Conservation (phyloP, 2,329 filamentous ascomycete genomes). For the Clarireedia paspali region DNA sequence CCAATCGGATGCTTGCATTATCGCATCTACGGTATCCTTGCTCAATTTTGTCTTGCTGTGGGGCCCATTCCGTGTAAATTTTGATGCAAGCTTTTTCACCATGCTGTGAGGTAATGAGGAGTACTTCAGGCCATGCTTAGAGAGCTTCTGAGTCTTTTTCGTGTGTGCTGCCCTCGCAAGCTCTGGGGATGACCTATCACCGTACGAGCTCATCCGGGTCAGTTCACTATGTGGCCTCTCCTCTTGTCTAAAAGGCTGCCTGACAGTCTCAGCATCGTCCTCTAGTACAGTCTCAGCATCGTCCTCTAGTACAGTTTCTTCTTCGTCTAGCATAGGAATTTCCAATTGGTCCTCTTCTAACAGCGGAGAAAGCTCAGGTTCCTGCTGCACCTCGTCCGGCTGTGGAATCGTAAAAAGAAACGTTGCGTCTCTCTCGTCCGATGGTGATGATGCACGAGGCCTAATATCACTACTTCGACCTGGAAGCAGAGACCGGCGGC, state of each 20-base stretch:
- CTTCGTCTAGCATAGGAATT: neutral
- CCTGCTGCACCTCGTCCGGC: slow-evolving; percentile 13
- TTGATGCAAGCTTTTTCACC: slow-evolving; percentile 66
- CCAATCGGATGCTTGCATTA: slow-evolving; percentile 79
- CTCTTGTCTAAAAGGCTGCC: neutral
- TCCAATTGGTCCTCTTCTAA: neutral
- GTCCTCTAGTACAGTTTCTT: neutral
- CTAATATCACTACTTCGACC: slow-evolving; percentile 26
- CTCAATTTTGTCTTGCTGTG: slow-evolving; percentile 60
- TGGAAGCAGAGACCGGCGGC: slow-evolving; percentile 15
- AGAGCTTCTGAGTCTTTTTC: slow-evolving; percentile 47
- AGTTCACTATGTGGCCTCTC: neutral
- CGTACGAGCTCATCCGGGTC: neutral
- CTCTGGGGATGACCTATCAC: neutral
- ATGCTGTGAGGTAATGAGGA: slow-evolving; percentile 65
- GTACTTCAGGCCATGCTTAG: slow-evolving; percentile 66
- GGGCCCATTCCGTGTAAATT: slow-evolving; percentile 60
- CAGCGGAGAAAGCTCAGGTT: neutral
- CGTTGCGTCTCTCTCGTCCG: slow-evolving; percentile 28
- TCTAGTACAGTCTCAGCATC: neutral
- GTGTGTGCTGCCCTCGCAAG: neutral
- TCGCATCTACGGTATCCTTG: slow-evolving; percentile 64
- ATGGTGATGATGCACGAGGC: slow-evolving; percentile 14
- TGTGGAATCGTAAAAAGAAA: slow-evolving; percentile 29
- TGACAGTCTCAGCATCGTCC: neutral